Evolutionary conservation across 2,329 filamentous ascomycete genomes (phyloP).

Genomic region (Claviceps sp.): DNA sequence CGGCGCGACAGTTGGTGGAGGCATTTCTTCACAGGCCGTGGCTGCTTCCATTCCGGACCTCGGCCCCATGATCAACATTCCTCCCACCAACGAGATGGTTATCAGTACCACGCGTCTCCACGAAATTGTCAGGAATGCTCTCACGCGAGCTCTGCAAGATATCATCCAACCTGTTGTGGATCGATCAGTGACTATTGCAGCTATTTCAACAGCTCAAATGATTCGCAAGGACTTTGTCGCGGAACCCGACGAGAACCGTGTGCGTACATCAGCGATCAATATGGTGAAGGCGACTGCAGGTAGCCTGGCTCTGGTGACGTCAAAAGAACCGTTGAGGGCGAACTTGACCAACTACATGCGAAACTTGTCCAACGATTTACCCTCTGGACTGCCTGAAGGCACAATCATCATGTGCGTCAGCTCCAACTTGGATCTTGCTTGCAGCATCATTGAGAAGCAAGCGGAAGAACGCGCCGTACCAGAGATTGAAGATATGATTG

Average conservation of each 20-base stretch:
- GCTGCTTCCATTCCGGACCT: conserved; percentile 76
- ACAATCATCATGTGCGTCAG: conserved; percentile 98
- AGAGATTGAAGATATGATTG: conserved; percentile 90
- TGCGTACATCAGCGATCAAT: conserved; percentile 75
- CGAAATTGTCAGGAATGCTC: conserved; percentile 71
- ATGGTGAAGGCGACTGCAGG: conserved; percentile 94
- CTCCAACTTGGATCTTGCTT: conserved; percentile 88
- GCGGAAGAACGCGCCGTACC: conserved; percentile 86
- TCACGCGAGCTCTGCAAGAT: conserved; percentile 82
- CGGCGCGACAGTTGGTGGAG: conserved; percentile 51
- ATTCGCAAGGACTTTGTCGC: conserved; percentile 94
- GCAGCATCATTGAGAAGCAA: conserved; percentile 86
- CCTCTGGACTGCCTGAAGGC: conserved; percentile 79
- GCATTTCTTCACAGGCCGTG: conserved; percentile 65
- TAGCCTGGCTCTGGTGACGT: conserved; percentile 90
- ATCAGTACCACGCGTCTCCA: conserved; percentile 54
- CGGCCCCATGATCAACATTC: conserved; percentile 64
- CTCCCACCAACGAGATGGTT: conserved; percentile 68
- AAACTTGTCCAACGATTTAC: conserved; percentile 50
- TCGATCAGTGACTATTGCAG: conserved; percentile 91
- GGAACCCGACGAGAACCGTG: conserved; percentile 76
- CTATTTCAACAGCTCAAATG: conserved; percentile 90
- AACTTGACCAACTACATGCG: conserved; percentile 97
- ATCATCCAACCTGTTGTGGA: conserved; percentile 98
- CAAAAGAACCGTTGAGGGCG: conserved; percentile 88